Percentiles rank a stretch among this genome's conserved stretches.
phyloP scores from a whole-genome alignment of 1,139 yeast genomes.

The Suhomyces yuchorum region DNA sequence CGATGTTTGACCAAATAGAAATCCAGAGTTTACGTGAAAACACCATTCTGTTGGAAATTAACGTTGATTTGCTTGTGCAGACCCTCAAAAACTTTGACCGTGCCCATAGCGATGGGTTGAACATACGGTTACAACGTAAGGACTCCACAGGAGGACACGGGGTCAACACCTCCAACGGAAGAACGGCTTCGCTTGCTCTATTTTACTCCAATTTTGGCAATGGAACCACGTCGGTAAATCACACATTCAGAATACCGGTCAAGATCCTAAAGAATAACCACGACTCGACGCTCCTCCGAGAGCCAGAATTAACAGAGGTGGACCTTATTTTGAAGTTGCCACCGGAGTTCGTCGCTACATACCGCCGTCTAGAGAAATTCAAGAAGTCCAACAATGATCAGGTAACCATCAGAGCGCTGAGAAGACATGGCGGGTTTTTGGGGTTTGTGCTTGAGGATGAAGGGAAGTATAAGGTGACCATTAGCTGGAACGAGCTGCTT shows the following conservation, averaged over 20 bases:
- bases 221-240: conserved; percentile 46
- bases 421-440: conserved; percentile 40
- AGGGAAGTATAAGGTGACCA: conserved; percentile 51
- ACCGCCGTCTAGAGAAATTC: conserved; percentile 60
- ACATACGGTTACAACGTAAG: conserved; percentile 54
- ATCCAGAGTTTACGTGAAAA: conserved; percentile 48
- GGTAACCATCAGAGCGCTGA: conserved; percentile 38
- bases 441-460: conserved; percentile 58
- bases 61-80: conserved; percentile 56
- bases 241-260: conserved; percentile 62
- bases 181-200: conserved; percentile 56
- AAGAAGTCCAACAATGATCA: conserved; percentile 37
- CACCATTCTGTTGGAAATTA: conserved; percentile 55
- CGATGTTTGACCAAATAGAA: conserved; percentile 53
- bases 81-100: conserved; percentile 56
- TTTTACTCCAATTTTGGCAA: conserved; percentile 44
- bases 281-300: conserved; percentile 41
- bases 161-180: conserved; percentile 27
- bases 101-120: conserved; percentile 52
- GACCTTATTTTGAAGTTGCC: conserved; percentile 56
- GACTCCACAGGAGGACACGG: conserved; percentile 36
- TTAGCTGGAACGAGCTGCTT: conserved; percentile 57
- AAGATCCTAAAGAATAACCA: conserved; percentile 50
- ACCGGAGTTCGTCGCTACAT: conserved; percentile 46
- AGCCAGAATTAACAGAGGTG: conserved; percentile 51